Evolutionary conservation across 2,329 filamentous ascomycete species (phyloP).

Genomic region (Chaetomium strumarium): DNA sequence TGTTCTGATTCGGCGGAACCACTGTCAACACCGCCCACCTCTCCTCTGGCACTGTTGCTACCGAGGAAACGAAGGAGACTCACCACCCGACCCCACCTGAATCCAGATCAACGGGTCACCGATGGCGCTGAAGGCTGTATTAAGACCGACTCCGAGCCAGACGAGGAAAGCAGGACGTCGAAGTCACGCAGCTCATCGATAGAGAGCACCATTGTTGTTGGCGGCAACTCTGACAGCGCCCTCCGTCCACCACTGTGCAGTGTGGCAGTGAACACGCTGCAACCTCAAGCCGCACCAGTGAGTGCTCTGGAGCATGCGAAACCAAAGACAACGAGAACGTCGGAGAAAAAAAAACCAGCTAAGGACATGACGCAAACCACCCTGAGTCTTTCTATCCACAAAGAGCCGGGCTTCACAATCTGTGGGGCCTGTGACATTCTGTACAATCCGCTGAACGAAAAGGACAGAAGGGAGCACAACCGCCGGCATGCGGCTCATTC

Average conservation of each 20-base stretch:
- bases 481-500: conserved; percentile 26
- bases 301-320: neutral
- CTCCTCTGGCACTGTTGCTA: conserved; percentile 22
- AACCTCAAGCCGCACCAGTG: neutral
- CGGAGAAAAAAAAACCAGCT: conserved; percentile 16
- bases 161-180: too few relatives aligned
- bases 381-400: conserved; percentile 34
- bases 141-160: neutral
- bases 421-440: conserved; percentile 39
- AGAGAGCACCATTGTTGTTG: neutral
- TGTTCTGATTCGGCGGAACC: conserved; percentile 19
- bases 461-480: conserved; percentile 38
- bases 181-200: too few relatives aligned
- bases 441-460: conserved; percentile 41
- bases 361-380: conserved; percentile 36
- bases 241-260: neutral
- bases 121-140: neutral
- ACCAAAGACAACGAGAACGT: conserved; percentile 9
- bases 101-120: neutral
- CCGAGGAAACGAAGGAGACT: conserved; percentile 30
- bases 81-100: conserved; percentile 26
- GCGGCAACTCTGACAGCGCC: neutral
- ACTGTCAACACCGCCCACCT: conserved; percentile 30
- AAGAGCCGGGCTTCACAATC: conserved; percentile 33
- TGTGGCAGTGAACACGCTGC: conserved; percentile 15